Conservation (phyloP, 345 rosid genomes). For the Eucalyptus caleyi region DNA sequence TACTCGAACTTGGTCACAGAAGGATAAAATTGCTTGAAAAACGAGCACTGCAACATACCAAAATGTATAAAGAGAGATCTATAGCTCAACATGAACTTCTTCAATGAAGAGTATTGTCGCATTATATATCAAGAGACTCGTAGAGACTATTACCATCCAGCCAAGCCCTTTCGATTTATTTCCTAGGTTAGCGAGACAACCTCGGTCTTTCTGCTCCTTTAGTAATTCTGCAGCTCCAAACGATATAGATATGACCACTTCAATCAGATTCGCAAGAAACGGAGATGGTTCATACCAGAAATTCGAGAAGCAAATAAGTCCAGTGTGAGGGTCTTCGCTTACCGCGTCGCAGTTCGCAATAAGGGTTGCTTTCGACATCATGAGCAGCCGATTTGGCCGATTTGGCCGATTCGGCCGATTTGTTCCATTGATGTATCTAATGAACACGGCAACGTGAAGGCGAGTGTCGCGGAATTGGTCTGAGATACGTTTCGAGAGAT, state of each 20-base stretch:
- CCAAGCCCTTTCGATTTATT: background rate
- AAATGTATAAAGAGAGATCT: background rate
- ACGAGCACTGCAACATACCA: slow-evolving; percentile 42
- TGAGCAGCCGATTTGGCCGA: no score
- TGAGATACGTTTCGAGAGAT: no score
- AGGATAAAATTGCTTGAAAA: slow-evolving; percentile 73
- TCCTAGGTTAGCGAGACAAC: background rate
- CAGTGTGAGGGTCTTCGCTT: background rate
- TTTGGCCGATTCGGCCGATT: no score
- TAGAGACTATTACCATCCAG: background rate
- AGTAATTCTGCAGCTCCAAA: background rate
- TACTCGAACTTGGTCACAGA: slow-evolving; percentile 78
- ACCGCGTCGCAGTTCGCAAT: background rate
- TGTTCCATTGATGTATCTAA: background rate
- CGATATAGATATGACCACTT: background rate
- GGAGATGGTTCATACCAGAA: background rate
- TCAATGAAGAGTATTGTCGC: background rate
- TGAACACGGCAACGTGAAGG: background rate
- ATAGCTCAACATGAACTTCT: background rate
- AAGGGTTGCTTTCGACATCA: no score
- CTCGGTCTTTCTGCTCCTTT: background rate
- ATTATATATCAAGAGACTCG: background rate
- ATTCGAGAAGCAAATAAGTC: background rate
- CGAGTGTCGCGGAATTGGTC: background rate
- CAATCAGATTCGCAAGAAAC: background rate